Conservation (phyloP, 768 basidiomycete genomes). For the Amanita rubescens region DNA sequence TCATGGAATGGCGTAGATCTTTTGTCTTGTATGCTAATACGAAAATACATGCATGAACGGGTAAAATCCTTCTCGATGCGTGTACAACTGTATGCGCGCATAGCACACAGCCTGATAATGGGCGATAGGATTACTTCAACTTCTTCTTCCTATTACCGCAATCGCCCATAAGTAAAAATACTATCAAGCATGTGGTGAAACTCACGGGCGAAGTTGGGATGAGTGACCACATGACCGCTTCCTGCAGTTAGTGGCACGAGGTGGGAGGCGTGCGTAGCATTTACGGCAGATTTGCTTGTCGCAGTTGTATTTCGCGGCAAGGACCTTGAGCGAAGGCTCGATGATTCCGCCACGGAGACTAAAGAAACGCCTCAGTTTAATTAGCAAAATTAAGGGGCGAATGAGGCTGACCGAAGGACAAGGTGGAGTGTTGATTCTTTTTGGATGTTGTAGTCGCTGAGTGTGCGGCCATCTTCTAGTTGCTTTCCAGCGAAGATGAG, state of each 20-base stretch:
- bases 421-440: conserved; percentile 98
- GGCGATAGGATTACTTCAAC: conserved; percentile 62
- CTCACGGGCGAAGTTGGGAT: conserved; percentile 86
- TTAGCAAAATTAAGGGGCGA: neutral
- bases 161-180: neutral
- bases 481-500: conserved; percentile 98
- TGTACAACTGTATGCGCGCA: no score
- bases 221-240: conserved; percentile 91
- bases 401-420: conserved; percentile 72
- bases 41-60: conserved; percentile 2
- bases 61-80: neutral
- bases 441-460: conserved; percentile 97
- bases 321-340: conserved; percentile 96
- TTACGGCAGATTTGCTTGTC: conserved; percentile 99
- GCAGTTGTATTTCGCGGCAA: conserved; percentile 97
- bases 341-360: conserved; percentile 98
- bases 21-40: neutral
- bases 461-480: conserved; percentile 94
- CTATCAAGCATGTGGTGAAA: conserved; percentile 14
- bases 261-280: conserved; percentile 99
- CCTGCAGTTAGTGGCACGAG: conserved; percentile 99
- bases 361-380: neutral
- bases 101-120: neutral
- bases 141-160: conserved; percentile 75
- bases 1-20: neutral